Percentiles rank a stretch among this genome's conserved stretches.
Conservation (phyloP, 306 rosid species). For the Cicer cuneatum region DNA sequence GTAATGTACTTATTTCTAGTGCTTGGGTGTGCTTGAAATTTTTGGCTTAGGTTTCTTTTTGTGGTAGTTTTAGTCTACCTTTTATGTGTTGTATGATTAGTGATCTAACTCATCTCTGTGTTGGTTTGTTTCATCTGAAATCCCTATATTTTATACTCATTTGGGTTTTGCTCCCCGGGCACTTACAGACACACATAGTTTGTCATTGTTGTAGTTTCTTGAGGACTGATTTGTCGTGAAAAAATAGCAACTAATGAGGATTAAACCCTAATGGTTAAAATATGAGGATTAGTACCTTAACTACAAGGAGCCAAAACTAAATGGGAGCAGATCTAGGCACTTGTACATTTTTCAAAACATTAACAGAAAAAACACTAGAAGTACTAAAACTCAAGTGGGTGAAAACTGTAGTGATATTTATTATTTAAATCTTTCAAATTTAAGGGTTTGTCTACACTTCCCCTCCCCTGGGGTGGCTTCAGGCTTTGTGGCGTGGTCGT, state of each 20-base stretch:
- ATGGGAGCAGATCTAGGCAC: constrained; percentile 2
- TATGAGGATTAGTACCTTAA: background rate
- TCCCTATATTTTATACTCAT: constrained; percentile 12
- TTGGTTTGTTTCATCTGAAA: background rate
- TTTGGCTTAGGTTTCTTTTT: constrained; percentile 33
- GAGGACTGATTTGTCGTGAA: background rate
- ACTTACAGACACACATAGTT: background rate
- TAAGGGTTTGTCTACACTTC: background rate
- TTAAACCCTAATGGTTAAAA: constrained; percentile 7
- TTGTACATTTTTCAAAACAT: background rate
- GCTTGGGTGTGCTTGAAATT: constrained; percentile 32
- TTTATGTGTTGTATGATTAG: constrained; percentile 36
- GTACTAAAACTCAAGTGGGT: background rate
- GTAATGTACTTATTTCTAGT: constrained; percentile 13
- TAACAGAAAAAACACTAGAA: background rate
- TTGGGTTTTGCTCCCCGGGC: background rate
- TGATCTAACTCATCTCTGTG: constrained; percentile 15
- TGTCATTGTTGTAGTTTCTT: background rate
- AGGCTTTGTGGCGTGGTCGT: background rate
- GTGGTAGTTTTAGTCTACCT: constrained; percentile 38
- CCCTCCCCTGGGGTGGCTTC: constrained; percentile 12
- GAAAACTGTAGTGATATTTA: background rate
- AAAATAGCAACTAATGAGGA: background rate
- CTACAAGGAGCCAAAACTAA: constrained; percentile 3
- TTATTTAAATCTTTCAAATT: background rate